Evolutionary conservation across 1,284 basidiomycete genomes (phyloP), one percentile per base, ranked within the genome.

Genomic region (Sanghuangporus weigelae): DNA sequence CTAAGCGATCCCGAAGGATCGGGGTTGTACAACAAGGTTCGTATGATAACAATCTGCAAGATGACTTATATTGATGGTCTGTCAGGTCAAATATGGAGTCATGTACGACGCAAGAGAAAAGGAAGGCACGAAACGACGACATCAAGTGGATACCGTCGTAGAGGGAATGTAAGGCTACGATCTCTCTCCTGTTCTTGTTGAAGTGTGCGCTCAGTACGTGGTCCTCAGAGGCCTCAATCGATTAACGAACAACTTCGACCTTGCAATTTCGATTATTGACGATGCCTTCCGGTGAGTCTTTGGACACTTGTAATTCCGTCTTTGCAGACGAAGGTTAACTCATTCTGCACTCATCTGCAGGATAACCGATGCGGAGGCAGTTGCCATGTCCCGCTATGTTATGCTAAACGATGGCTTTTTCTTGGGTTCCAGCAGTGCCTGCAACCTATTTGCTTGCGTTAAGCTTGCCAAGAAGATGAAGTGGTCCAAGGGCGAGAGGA

Each of bases 1-100:
- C 80, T 98, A 39, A 85, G 93, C 1, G 96, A 99, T 77, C 96
- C 96, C 0, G 92, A 96, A 71, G 96, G 96, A 1, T 96, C 93
- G 67, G 96, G 97, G 0, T 77, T 99, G 60, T 98, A 91, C 77
- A 98, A 98, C 77, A 97, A 96, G 81, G 90, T 88, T 63, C 1
- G 63, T 53, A 7, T 46, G 64, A 40, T 16, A 21, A 23, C 35
- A 55, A 54, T 11, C 12, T 49, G 10, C 7, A 57, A 42, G 11
- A 11, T 11, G 3, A 14, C 36, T 53, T 38, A 54, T 23, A 7
- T 54, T 60, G 12, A 16, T 57, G 16, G 56, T 5, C 26, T 35
- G 12, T 12, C 49, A 93, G 89, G 84, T 96, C 63, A 93, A 92
- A 75, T 84, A 88, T 68, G 96, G 95, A 7, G 97, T 99, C 21